Evolutionary conservation across 371 early-diverging fungal genomes (phyloP).

Genomic region (Blastocladiella emersonii): DNA sequence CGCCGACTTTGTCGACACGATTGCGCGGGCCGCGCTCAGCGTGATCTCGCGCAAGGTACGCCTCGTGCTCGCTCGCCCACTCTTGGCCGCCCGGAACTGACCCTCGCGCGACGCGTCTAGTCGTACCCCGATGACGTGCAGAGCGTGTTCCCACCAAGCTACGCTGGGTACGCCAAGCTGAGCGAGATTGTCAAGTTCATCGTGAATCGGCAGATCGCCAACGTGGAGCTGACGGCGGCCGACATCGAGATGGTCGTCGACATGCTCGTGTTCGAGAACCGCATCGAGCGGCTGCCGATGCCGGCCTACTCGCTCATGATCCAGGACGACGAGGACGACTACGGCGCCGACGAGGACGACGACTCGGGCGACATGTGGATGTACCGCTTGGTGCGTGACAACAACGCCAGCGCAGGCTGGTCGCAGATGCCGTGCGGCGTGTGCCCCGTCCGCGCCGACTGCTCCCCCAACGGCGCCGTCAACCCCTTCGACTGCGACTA

Average conservation of each 20-base stretch:
- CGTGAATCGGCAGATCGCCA: constrained; percentile 49
- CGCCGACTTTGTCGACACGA: constrained; percentile 75
- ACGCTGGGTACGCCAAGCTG: constrained; percentile 59
- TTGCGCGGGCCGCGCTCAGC: constrained; percentile 58
- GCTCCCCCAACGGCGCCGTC: constrained; percentile 5
- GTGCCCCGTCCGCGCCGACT: constrained; percentile 9
- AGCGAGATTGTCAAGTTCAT: constrained; percentile 52
- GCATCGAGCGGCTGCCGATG: constrained; percentile 45
- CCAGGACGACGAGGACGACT: neutral
- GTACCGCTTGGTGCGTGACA: neutral
- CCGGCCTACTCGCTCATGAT: constrained; percentile 4
- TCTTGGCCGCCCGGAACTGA: too few relatives aligned
- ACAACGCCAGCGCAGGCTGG: neutral
- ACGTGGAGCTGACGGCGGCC: constrained; percentile 50
- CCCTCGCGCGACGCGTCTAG: neutral
- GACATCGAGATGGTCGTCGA: constrained; percentile 75
- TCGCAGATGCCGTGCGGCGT: constrained; percentile 10
- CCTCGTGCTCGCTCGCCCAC: neutral
- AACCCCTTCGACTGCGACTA: constrained; percentile 8
- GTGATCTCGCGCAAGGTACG: constrained; percentile 54
- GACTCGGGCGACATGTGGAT: neutral
- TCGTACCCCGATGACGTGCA: constrained; percentile 17
- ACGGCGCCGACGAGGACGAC: neutral
- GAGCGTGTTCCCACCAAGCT: constrained; percentile 37
- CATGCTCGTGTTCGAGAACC: constrained; percentile 79